Evolutionary conservation across 768 basidiomycete genomes (phyloP).

Genomic region (Phallus indusiatus): DNA sequence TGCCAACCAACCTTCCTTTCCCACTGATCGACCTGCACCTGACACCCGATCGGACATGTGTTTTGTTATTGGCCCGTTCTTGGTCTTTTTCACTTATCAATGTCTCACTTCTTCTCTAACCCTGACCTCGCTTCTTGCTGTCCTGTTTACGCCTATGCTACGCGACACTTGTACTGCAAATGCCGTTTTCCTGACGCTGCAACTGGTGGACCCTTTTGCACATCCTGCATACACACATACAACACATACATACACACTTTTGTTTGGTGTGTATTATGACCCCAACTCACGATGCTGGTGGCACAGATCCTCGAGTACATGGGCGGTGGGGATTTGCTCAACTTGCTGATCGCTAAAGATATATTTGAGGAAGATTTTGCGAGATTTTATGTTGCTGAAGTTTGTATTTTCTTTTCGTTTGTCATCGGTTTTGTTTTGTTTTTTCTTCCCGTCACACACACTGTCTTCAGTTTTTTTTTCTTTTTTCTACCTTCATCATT

Average conservation of each 20-base stretch:
- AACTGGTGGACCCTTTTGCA: too few species aligned
- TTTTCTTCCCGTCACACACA: slow-evolving; percentile 8
- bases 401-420: slow-evolving; percentile 25
- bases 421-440: slow-evolving; percentile 1
- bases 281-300: slow-evolving; percentile 16
- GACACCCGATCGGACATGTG: too few species aligned
- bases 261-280: slow-evolving; percentile 38
- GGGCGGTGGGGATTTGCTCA: slow-evolving; percentile 94
- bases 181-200: too few species aligned
- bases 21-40: too few species aligned
- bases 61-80: too few species aligned
- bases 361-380: slow-evolving; percentile 87
- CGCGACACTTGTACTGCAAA: too few species aligned
- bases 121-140: too few species aligned
- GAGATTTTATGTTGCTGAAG: slow-evolving; percentile 92
- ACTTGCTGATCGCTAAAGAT: slow-evolving; percentile 87
- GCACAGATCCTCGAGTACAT: slow-evolving; percentile 81
- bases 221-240: background rate
- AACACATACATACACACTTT: slow-evolving; percentile 20
- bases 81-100: too few species aligned
- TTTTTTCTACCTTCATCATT: background rate
- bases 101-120: too few species aligned
- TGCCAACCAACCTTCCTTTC: too few species aligned
- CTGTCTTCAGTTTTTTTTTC: slow-evolving; percentile 11
- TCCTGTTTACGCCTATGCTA: too few species aligned